Evolutionary conservation across 2,329 filamentous ascomycete species (phyloP), one percentile per base, ranked within the genome.

Genomic region (Acarospora socialis): DNA sequence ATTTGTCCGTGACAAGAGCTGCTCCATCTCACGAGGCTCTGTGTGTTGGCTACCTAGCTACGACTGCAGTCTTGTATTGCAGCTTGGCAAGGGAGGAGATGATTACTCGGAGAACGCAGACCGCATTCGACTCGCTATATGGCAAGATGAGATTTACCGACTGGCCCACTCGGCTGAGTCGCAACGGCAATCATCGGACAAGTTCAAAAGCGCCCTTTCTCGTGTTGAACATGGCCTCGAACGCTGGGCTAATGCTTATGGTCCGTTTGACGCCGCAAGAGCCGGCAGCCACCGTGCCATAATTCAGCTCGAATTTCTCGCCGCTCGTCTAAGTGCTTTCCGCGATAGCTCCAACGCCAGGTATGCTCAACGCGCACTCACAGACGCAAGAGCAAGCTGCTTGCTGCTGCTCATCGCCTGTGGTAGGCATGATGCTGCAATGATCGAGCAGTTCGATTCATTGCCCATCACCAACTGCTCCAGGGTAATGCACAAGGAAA

Each of bases 1-100:
- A 15, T 40, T 38, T 26, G 14, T 40, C 16, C 35, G 35, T 10
- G 37, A 40, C 15, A 40, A 38, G 25, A 35, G 37, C 16, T 21
- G 31, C 7, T 32, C 26, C 8, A 38, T 35, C 15, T 38, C 37
- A 10, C 27, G 36, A 17, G 35, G 35, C 4, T 35, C 37, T 10
- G 28, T 40, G 3, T 40, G 30, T 10, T 40, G 37, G 37, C 17
- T 40, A 19, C 27, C 37, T 7, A 35, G 21, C 13, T 29, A 35
- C 21, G 37, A 40, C 23, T 37, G 35, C 33, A 32, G 21, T 20
- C 26, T 37, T 9, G n/a, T 27, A 9, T 21, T 28, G 8, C 18
- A 23, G 18, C 15, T 35, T 3, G 32, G n/a, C 10, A 14, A 34
- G 21, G 13, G 16, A 5, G 26, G 6, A 5, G 7, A 16, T 31